Evolutionary conservation across 1,139 yeast species (phyloP), one percentile per base, ranked within the genome.

Genomic region (Taphrina betulina): DNA sequence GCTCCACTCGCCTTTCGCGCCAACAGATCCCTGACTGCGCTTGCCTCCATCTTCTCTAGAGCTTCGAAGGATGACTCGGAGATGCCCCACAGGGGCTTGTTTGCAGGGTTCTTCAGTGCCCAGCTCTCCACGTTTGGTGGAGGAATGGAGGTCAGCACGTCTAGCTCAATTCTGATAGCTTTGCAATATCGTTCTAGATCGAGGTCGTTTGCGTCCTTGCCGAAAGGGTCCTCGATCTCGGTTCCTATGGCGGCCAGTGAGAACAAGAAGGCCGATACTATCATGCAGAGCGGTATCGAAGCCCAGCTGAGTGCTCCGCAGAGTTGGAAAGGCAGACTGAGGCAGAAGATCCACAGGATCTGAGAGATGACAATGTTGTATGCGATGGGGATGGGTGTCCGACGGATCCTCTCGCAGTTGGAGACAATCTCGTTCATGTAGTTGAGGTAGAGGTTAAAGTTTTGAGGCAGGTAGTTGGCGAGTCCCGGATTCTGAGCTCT

Each of bases 311-410:
- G 56, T 3, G 45, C 35, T 19, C 40, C 20, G 23, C 58, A 60
- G 14, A 61, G 58, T 53, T 61, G 62, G 42, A 61, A 61, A 4
- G 63, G 63, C 34, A 61, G 57, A 17, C 46, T 24, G 44, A 61
- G 33, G 31, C 59, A 61, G 37, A 60, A 61, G 31, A 61, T 60
- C 63, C 63, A 61, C 2, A 62, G 61, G 8, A 61, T 59, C 35
- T 61, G 63, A 16, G 60, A 55, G 38, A 59, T 56, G 37, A 61
- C 52, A 50, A 61, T 61, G 44, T 61, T 59, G 55, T 61, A 61
- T 10, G 62, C 63, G 29, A 61, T 44, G 8, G 63, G 63, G 8
- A 61, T 31, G 40, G 62, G 61, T 2, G 62, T 61, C 28, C 63
- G 58, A 20, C 59, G 38, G 40, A 60, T 60, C 8, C 63, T 50